These are phyloP conservation scores for Jamesozyma lodderae DNA, from an alignment of 805 yeast genomes.

Conservation along the genomic window DNA sequence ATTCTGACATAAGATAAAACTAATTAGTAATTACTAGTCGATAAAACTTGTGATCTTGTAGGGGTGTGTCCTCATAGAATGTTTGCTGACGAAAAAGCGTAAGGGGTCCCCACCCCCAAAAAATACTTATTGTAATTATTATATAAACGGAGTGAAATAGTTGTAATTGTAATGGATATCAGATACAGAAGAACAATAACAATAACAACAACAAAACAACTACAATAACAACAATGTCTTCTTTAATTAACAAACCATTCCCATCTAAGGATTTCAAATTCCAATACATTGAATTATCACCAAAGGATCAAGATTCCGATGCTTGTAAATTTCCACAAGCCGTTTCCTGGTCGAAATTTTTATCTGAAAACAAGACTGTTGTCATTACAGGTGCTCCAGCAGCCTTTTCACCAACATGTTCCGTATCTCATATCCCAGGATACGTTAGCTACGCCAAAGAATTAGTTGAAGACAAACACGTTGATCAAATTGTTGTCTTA, in stretches of 20 bases:
- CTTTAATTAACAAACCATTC: conserved; percentile 32
- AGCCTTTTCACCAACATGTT: conserved; percentile 80
- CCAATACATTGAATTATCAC: conserved; percentile 26
- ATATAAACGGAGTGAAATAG: too few relatives aligned
- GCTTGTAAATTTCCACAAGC: conserved; percentile 26
- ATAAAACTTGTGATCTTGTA: too few relatives aligned
- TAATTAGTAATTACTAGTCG: too few relatives aligned
- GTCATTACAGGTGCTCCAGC: conserved; percentile 76
- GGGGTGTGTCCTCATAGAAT: too few relatives aligned
- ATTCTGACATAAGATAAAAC: too few relatives aligned
- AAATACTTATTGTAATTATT: too few relatives aligned
- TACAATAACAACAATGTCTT: conserved; percentile 33
- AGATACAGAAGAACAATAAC: not conserved
- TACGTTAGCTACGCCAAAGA: conserved; percentile 42
- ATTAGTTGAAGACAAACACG: conserved; percentile 46
- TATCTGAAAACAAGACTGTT: conserved; percentile 39
- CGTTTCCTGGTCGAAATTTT: conserved; percentile 21
- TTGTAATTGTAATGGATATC: not conserved
- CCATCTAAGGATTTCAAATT: conserved; percentile 21
- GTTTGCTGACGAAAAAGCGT: too few relatives aligned
- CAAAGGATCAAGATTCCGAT: conserved; percentile 20
- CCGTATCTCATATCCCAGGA: conserved; percentile 64
- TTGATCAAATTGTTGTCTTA: conserved; percentile 52
- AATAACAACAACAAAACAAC: not conserved
- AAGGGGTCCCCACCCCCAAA: too few relatives aligned